Conservation (phyloP, 164 flowering plant species). For the Litsea cubeba region DNA sequence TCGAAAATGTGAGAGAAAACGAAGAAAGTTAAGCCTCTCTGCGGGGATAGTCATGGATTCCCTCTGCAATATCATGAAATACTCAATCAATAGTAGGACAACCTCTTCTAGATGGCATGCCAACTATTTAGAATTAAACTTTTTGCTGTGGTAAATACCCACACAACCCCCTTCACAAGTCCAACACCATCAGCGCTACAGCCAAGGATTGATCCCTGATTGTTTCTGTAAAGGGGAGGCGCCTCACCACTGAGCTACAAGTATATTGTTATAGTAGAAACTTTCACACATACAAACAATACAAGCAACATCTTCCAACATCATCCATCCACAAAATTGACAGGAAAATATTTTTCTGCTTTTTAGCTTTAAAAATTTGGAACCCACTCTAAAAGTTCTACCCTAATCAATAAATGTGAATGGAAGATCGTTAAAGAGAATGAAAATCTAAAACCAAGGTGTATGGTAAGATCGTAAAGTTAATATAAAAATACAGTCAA, state of each 20-base stretch:
- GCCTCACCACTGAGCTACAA: too few relatives aligned
- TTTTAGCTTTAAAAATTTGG: background rate
- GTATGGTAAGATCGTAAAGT: too few relatives aligned
- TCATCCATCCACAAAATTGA: background rate
- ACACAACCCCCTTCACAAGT: too few relatives aligned
- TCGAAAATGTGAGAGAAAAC: slow-evolving; percentile 86
- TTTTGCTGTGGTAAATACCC: too few relatives aligned
- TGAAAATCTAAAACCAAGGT: too few relatives aligned
- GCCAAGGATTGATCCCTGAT: too few relatives aligned
- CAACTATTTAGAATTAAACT: background rate
- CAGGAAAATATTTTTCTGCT: background rate
- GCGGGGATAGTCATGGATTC: slow-evolving; percentile 80
- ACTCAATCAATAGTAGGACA: background rate
- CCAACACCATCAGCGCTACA: too few relatives aligned
- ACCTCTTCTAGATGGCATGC: background rate
- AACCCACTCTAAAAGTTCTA: too few relatives aligned
- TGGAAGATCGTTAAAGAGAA: too few relatives aligned
- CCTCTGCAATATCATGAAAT: slow-evolving; percentile 37
- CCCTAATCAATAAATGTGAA: too few relatives aligned
- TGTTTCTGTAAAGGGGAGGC: too few relatives aligned
- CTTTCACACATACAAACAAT: background rate
- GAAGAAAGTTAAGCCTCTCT: slow-evolving; percentile 86
- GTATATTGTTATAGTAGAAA: background rate
- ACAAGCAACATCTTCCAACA: background rate
- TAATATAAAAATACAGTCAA: too few relatives aligned